Conservation (phyloP, 1,284 basidiomycete genomes). For the Malassezia sympodialis region DNA sequence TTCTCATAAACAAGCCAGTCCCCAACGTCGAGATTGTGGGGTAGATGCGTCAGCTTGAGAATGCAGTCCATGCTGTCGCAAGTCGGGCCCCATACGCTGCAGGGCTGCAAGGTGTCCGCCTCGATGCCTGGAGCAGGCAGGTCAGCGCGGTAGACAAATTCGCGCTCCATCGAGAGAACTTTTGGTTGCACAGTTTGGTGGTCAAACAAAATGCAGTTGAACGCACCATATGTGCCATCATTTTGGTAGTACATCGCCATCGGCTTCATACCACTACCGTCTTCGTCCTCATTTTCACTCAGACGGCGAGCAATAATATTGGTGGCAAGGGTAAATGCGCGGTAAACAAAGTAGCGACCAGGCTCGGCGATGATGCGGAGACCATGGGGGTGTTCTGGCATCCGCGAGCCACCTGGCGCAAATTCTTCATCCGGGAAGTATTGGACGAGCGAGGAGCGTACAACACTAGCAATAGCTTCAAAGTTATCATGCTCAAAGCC, state of each 20-base stretch:
- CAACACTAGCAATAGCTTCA: constrained; percentile 65
- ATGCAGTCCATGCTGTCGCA: constrained; percentile 77
- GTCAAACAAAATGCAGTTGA: constrained; percentile 93
- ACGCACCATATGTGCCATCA: constrained; percentile 67
- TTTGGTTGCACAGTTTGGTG: constrained; percentile 77
- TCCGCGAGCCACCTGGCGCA: constrained; percentile 35
- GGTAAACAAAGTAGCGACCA: constrained; percentile 86
- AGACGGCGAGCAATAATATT: constrained; percentile 75
- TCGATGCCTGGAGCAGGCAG: constrained; percentile 34
- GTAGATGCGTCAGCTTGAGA: constrained; percentile 30
- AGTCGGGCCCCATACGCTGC: constrained; percentile 58
- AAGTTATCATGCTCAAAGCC: constrained; percentile 88
- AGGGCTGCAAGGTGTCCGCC: constrained; percentile 46
- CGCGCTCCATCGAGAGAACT: constrained; percentile 55
- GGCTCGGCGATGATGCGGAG: constrained; percentile 91
- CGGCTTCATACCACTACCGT: constrained; percentile 18
- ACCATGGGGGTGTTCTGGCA: constrained; percentile 51
- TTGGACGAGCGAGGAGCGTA: constrained; percentile 63
- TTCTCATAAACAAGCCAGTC: constrained; percentile 85
- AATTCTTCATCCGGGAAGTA: constrained; percentile 66
- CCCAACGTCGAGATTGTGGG: constrained; percentile 51
- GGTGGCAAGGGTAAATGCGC: constrained; percentile 80
- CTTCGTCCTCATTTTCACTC: constrained; percentile 24
- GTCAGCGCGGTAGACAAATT: constrained; percentile 46
- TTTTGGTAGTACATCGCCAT: constrained; percentile 48